Base-by-base conservation (phyloP, 176 grass and related monocot species). In the Pontederia paniculata region DNA sequence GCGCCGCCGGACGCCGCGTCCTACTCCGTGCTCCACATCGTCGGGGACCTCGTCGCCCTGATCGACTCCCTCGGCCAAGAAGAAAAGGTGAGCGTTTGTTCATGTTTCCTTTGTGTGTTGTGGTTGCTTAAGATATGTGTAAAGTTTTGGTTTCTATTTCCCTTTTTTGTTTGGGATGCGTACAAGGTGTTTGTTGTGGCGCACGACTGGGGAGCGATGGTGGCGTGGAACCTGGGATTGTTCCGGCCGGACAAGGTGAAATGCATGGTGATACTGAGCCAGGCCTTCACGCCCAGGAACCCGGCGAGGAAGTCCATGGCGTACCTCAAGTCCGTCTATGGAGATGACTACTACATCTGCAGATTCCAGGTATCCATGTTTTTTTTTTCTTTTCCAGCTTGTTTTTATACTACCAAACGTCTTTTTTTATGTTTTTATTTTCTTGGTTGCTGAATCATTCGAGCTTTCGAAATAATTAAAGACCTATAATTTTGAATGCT, bases 231-330 rank as follows among this genome's bases (percentile, higher is more conserved):
- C 23, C 60, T 63, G 44, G 15, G 42, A 0, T 22, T 63, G 60
- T 63, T 63, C 12, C 44, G 60, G 60, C 60, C 60, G 11, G 60
- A 63, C 44, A 63, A 63, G 60, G 60, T 63, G 60, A 63, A 48
- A 42, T 43, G 44, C 8, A 46, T 63, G 60, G 60, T 63, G 17
- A 63, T 10, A 15, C 11, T 63, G 23, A 63, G 60, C 41, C 28
- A 45, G 18, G 60, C 4, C 10, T 63, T 63, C 18, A 46, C 44
- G 18, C 60, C 60, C 16, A 17, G 60, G 18, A 63, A 48, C 41
- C 60, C 60, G 23, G 15, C 4, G 19, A 46, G 43, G 60, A 63
- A 23, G 60, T 9, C 60, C 10, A 12, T 63, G 9, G 19, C 45
- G 60, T 23, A 46, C 12, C 42, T 63, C 7, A 46, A 12, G 12